A percentile compares a stretch with the other conserved stretches of the same genome.
These are phyloP conservation scores for Psilocybe cyanescens DNA, from an alignment of 768 basidiomycete species.

Conservation along the genomic window DNA sequence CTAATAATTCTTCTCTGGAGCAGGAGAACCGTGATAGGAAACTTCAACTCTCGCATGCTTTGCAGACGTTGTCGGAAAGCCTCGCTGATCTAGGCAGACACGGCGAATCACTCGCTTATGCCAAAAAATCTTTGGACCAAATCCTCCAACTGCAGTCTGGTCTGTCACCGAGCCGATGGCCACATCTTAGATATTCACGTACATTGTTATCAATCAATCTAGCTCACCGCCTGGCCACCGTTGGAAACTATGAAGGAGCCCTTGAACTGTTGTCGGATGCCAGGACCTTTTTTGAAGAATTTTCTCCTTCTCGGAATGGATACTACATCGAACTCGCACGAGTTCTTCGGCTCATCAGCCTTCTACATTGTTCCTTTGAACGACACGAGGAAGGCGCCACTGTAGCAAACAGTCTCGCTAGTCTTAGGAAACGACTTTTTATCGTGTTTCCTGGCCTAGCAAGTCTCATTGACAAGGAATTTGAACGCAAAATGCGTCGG, in stretches of 20 bases:
- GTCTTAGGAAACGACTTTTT: neutral
- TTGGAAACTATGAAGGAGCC: neutral
- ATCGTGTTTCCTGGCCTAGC: neutral
- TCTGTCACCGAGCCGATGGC: neutral
- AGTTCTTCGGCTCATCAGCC: neutral
- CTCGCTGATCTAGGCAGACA: slow-evolving; percentile 1
- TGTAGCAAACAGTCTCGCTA: neutral
- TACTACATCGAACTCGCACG: slow-evolving; percentile 1
- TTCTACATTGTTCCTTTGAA: slow-evolving; percentile 11
- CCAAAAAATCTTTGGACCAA: neutral
- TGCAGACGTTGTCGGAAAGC: neutral
- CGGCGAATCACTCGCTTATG: neutral
- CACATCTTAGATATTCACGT: neutral
- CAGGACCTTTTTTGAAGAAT: slow-evolving; percentile 1
- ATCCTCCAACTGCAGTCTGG: neutral
- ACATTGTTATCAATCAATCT: neutral
- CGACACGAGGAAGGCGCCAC: slow-evolving; percentile 8
- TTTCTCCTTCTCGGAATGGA: slow-evolving; percentile 6
- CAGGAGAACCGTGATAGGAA: neutral
- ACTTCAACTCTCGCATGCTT: neutral
- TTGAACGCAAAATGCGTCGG: neutral
- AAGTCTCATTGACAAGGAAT: neutral
- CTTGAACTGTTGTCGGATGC: slow-evolving; percentile 3
- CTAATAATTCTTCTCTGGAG: neutral
- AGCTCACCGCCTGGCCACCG: neutral